phyloP scores from a whole-genome alignment of 2,329 filamentous ascomycete species.

The Nemania sp. region DNA sequence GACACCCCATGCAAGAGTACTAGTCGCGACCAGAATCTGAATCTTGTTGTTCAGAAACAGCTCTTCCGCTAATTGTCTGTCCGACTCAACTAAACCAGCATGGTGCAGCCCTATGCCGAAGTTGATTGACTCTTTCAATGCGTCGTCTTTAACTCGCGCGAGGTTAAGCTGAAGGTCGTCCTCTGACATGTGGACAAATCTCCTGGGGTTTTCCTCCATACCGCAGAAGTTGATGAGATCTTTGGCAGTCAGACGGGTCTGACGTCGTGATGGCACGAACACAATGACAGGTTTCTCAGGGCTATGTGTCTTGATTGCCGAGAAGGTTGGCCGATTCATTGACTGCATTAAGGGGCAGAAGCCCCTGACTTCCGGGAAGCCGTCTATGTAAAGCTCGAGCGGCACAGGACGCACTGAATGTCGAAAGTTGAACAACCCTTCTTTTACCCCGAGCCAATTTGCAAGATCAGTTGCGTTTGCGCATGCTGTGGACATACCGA shows the following conservation, averaged over 20 bases:
- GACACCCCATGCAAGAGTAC: constrained; percentile 96
- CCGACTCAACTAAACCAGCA: constrained; percentile 92
- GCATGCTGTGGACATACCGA: constrained; percentile 99
- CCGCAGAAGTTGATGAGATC: constrained; percentile 97
- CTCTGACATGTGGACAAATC: constrained; percentile 92
- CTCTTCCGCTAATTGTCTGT: constrained; percentile 89
- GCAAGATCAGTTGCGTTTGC: constrained; percentile 92
- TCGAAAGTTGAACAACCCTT: constrained; percentile 94
- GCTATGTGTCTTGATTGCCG: constrained; percentile 95
- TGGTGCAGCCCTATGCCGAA: constrained; percentile 98
- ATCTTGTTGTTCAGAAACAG: constrained; percentile 98
- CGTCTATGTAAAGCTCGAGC: constrained; percentile 94
- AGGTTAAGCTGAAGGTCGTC: constrained; percentile 90
- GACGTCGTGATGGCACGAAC: constrained; percentile 92
- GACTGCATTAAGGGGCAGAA: constrained; percentile 99
- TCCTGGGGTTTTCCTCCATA: constrained; percentile 95
- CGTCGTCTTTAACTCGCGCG: constrained; percentile 88
- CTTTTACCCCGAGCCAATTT: constrained; percentile 97
- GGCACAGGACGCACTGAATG: constrained; percentile 97
- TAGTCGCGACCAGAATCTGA: constrained; percentile 93
- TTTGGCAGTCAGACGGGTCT: constrained; percentile 92
- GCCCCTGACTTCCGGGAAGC: constrained; percentile 90
- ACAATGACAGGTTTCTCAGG: constrained; percentile 97
- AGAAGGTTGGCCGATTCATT: constrained; percentile 96
- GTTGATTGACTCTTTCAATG: constrained; percentile 88